Base-by-base conservation (phyloP, 805 yeast species). In the Candida awuae region DNA sequence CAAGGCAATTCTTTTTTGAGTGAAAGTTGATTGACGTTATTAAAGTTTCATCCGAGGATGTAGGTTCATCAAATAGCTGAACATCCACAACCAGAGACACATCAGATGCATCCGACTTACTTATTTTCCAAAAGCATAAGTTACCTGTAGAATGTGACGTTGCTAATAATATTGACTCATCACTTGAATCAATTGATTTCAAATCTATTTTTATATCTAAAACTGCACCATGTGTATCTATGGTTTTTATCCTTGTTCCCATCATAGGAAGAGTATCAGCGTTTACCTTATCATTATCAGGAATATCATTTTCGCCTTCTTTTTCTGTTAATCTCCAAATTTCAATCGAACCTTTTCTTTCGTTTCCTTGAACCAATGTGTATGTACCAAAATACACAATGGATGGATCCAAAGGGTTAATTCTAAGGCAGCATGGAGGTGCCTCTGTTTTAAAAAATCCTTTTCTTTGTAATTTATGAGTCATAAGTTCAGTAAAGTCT, bases 141-240 rank as follows among this genome's bases (percentile, higher is more conserved):
- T 71, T 70, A 2, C 97, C 97, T 0, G 86, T 82, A 0, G 95
- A 84, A 53, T 88, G 95, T 0, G 79, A 87, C 2, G 84, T 69
- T 2, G 70, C 67, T 4, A 85, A 48, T 8, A 70, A 29, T 4
- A 63, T 44, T 4, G 38, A 17, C 46, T 79, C 77, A 32, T 62
- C 63, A 3, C 22, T n/a, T 4, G 29, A 19, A 2, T 2, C 3
- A 5, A 35, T 19, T 22, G 43, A 41, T 12, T 41, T 38, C 0
- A 87, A 84, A 19, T 70, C 67, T 38, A 84, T 59, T 47, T 85
- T 84, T 31, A 90, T 49, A 54, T 92, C 98, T 32, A 92, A 58
- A 13, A 92, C 69, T 0, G 97, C 90, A 38, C 79, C 70, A 25
- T 63, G 59, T 0, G 81, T 70, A 3, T 59, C 41, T 1, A 35